phyloP scores from a whole-genome alignment of 805 yeast species.

The Millerozyma miso region DNA sequence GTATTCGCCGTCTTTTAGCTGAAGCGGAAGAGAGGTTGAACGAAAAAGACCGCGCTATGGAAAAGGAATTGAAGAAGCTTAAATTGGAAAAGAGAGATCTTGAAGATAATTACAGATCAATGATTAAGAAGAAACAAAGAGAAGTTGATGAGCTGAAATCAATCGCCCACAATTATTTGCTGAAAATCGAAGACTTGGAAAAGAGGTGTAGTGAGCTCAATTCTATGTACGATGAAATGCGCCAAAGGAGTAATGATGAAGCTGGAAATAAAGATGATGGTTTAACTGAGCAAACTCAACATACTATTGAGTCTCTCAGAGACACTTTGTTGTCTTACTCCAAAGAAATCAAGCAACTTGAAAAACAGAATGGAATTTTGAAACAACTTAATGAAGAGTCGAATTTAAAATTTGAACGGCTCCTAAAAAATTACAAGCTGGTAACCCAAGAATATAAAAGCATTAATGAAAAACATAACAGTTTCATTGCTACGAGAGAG shows the following conservation, averaged over 20 bases:
- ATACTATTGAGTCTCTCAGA: constrained; percentile 43
- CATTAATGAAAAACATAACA: constrained; percentile 24
- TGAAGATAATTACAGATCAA: constrained; percentile 49
- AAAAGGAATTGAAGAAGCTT: constrained; percentile 44
- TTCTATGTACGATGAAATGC: constrained; percentile 20
- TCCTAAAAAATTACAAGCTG: constrained; percentile 65
- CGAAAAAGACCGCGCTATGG: constrained; percentile 50
- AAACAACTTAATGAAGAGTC: constrained; percentile 63
- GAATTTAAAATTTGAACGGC: constrained; percentile 60
- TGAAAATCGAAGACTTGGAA: constrained; percentile 40
- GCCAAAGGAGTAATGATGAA: constrained; percentile 13
- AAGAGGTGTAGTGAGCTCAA: constrained; percentile 21
- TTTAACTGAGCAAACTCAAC: constrained; percentile 20
- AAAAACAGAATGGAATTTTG: constrained; percentile 48
- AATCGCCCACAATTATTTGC: constrained; percentile 40
- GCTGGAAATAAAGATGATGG: constrained; percentile 12
- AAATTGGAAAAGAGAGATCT: constrained; percentile 59
- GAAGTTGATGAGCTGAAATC: constrained; percentile 57
- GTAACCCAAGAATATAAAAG: constrained; percentile 56
- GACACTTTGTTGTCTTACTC: constrained; percentile 50
- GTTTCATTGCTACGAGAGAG: constrained; percentile 4
- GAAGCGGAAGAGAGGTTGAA: constrained; percentile 64
- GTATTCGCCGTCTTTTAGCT: constrained; percentile 62
- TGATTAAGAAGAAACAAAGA: constrained; percentile 52
- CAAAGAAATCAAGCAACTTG: constrained; percentile 51